Base-by-base conservation (phyloP, 2,329 filamentous ascomycete genomes). In the Intubia oerlemansii region DNA sequence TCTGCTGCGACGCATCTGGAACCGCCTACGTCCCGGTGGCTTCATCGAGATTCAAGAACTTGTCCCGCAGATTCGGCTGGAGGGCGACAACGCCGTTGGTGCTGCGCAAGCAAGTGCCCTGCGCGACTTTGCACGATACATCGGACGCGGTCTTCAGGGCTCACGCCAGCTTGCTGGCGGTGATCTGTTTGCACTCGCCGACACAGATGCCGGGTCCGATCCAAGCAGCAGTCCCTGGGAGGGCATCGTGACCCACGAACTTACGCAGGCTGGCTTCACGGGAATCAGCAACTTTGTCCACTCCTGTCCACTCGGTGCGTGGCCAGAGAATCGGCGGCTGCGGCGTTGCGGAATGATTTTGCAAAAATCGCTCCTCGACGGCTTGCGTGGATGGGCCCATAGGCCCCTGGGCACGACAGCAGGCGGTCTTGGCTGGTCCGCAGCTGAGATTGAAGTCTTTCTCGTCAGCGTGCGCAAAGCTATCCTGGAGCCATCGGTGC, bases 41-140 rank as follows among this genome's bases (percentile, higher is more conserved):
- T 62, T 54, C 31, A 45, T 63, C 16, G 59, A 64, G 37, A 38
- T 61, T 15, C 54, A 59, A 32, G 59, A 63, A 23, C 49, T 62
- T 23, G 43, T 52, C 23, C 51, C 52, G 37, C 36, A n/a, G n/a
- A n/a, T n/a, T n/a, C n/a, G 37, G 10, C 43, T 53, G 4, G 44
- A 45, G 8, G 54, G 52, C 39, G 58, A 63, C 39, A 59, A 64
- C 43, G 27, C 39, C 24, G n/a, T n/a, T n/a, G n/a, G n/a, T n/a
- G n/a, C n/a, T n/a, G n/a, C n/a, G n/a, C n/a, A n/a, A n/a, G 50
- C 48, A 0, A 10, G 11, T 21, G 5, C 57, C 5, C 50, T 55
- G 15, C 50, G 56, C 15, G 57, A 61, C 38, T 62, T 57, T 34
- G 38, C 54, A 16, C 39, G 39, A 10, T 56, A 50, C 36, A 38